Base-by-base conservation (phyloP, 2,329 filamentous ascomycete species). In the Aspergillus bombycis region DNA sequence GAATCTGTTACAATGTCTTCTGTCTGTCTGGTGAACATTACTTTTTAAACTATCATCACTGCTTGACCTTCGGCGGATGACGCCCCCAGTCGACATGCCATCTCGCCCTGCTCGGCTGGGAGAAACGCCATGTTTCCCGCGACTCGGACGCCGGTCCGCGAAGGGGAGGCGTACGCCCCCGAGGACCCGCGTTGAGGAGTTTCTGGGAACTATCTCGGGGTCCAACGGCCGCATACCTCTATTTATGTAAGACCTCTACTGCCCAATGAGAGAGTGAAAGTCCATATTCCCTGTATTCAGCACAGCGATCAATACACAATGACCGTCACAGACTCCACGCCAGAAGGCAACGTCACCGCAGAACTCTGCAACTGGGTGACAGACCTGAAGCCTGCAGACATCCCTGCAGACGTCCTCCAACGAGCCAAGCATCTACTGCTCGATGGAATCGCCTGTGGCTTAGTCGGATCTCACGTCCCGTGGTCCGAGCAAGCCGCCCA, bases 361-460 rank as follows among this genome's bases (percentile, higher is more conserved):
- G 14, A 52, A 10, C 11, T 52, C 26, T 52, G 48, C 26, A 28
- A 52, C 8, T 52, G 48, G 48, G 26, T n/a, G 8, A 14, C 26
- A 26, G 14, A n/a, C 7, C n/a, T 52, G 2, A 30, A 30, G 14
- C 3, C 26, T 2, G 6, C 14, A 10, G 48, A 52, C 2, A 52
- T 52, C 48, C 48, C 48, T 1, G 16, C 26, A 9, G 26, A 52
- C n/a, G 26, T 30, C 0, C 14, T 30, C 0, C 12, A 30, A 14
- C 6, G 80, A 1, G 77, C 76, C 9, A 82, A 83, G 60, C 76
- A 82, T 64, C 70, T 82, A 11, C 75, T 82, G 19, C 71, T 83
- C 2, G 80, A 83, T 65, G 80, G 80, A 12, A 65, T 82, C 11
- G 78, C 73, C 6, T 82, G 79, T 64, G 77, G 69, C 0, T 66